Percentiles rank a stretch among this genome's conserved stretches.
These are phyloP conservation scores for Tuber magnatum DNA, from an alignment of 495 filamentous ascomycete genomes.

Conservation along the genomic window DNA sequence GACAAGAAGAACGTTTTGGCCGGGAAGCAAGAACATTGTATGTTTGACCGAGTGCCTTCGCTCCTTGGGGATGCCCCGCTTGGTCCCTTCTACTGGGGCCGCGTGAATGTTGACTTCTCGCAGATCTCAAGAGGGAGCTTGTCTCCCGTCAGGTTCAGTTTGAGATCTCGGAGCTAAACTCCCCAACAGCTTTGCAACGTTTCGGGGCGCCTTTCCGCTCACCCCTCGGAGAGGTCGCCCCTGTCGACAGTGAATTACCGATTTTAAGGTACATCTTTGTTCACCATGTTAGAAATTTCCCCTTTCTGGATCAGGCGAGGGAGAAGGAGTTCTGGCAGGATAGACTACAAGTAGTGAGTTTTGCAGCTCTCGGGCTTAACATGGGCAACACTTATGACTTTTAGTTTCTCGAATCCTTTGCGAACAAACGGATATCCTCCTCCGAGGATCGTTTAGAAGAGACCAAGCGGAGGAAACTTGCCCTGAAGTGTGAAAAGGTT, in stretches of 20 bases:
- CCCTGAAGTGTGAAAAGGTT: constrained; percentile 85
- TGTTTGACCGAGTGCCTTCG: constrained; percentile 32
- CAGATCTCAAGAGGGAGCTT: constrained; percentile 94
- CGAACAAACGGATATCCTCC: constrained; percentile 94
- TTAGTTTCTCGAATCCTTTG: constrained; percentile 93
- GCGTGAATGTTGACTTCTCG: constrained; percentile 38
- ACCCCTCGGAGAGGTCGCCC: constrained; percentile 83
- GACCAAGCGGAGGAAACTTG: constrained; percentile 88
- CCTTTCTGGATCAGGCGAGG: constrained; percentile 86
- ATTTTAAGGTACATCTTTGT: constrained; percentile 96
- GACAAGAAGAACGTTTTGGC: constrained; percentile 51
- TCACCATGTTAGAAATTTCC: constrained; percentile 94
- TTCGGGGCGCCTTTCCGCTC: constrained; percentile 95
- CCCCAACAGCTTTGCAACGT: constrained; percentile 83
- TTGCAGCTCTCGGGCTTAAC: constrained; percentile 1
- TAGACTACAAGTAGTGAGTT: constrained; percentile 85
- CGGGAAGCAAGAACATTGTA: constrained; percentile 98
- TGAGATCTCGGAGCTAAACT: constrained; percentile 87
- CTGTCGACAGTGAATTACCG: constrained; percentile 88
- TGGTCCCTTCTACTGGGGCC: constrained; percentile 10
- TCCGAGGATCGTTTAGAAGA: constrained; percentile 93
- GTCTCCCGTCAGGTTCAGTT: constrained; percentile 77
- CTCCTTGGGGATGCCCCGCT: constrained; percentile 23
- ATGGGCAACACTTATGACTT: not conserved
- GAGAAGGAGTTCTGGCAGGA: constrained; percentile 99